A percentile compares a stretch with the other conserved stretches of the same genome.
Conservation (phyloP, 2,329 filamentous ascomycete species). For the Dactylellina drechsleri region DNA sequence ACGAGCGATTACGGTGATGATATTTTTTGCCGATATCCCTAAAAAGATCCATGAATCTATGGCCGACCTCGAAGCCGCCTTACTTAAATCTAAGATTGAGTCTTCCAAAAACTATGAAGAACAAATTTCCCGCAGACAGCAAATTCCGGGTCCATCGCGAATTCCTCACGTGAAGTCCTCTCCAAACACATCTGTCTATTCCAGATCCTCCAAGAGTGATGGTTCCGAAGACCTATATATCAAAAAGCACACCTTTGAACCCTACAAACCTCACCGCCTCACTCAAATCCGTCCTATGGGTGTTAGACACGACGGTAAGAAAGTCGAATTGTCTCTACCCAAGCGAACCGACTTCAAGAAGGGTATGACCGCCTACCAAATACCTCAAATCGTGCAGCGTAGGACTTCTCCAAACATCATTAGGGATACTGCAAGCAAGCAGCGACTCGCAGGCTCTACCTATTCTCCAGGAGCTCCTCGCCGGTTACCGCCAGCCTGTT, state of each 20-base stretch:
- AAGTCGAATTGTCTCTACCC: not conserved
- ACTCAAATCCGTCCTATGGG: constrained; percentile 11
- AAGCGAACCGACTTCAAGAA: not conserved
- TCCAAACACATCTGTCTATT: not conserved
- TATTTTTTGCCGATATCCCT: constrained; percentile 17
- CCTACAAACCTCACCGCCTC: not conserved
- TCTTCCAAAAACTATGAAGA: not conserved
- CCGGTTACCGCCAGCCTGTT: not conserved
- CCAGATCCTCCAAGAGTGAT: not conserved
- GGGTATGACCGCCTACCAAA: constrained; percentile 16
- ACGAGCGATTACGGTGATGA: constrained; percentile 17
- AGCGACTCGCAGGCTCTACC: not conserved
- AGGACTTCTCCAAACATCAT: not conserved
- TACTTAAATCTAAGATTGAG: constrained; percentile 9
- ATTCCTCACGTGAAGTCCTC: not conserved
- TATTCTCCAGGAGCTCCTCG: not conserved
- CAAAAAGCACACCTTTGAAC: not conserved
- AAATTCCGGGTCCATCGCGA: not conserved
- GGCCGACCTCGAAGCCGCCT: constrained; percentile 17
- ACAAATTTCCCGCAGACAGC: not conserved
- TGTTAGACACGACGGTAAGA: not conserved
- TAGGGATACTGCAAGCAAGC: not conserved
- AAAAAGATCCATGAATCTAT: constrained; percentile 17
- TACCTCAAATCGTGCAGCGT: constrained; percentile 18
- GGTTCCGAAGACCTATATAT: not conserved